Base-by-base conservation (phyloP, 805 yeast genomes). In the Ascoidea tarda region DNA sequence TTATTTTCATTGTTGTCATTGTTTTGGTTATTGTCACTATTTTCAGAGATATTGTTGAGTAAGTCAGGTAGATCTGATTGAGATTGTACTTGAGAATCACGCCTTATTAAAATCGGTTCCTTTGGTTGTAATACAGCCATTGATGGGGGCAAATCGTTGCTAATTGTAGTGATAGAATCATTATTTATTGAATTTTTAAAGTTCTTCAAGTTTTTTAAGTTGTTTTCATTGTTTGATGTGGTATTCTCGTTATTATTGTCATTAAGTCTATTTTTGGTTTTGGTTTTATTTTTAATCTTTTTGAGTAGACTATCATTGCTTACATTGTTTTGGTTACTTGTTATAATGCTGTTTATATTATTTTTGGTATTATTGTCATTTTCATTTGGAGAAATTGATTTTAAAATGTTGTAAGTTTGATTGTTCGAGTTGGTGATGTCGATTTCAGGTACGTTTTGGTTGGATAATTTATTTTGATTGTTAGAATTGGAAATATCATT, bases 61-160 rank as follows among this genome's bases (percentile, higher is more conserved):
- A 16, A 50, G 49, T 1, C 49, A 45, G 10, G 48, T 42, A 2
- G 52, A 50, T 14, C 49, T 50, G 49, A 53, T 50, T 31, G 52
- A 50, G 4, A 49, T 50, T 50, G 33, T 49, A 49, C 12, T 49
- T 51, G 14, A 47, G 21, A 6, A 53, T 74, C 73, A 57, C 79
- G 66, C 51, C 79, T 71, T 58, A 81, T 72, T 59, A 85, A 71
- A 54, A 85, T 85, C 2, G 93, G 90, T 52, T 81, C 80, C 59
- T 79, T 83, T 16, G 93, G 91, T 59, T 76, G 84, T 54, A 80
- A 69, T 57, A 78, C 81, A 44, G 76, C 70, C 89, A 84, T 81
- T 46, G 86, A 85, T 16, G 91, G 91, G 5, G 98, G 98, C 48
- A 93, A 78, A 51, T 95, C 80, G 66, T 77, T 81, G 48, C 86